Conservation (phyloP, 495 filamentous ascomycete genomes). For the Talaromyces wortmannii region DNA sequence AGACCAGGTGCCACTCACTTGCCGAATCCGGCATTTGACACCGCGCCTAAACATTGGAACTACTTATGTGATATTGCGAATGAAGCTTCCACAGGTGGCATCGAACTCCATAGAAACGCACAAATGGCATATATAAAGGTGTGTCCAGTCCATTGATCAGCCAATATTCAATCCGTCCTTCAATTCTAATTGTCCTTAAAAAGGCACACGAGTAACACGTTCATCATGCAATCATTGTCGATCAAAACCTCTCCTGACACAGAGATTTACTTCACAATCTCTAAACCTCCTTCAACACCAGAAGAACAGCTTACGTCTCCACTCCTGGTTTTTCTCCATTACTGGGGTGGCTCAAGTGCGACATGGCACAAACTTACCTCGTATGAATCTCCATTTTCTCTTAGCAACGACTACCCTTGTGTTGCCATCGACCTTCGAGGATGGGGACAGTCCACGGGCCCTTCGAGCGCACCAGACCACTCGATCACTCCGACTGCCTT, state of each 20-base stretch:
- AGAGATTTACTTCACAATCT: background rate
- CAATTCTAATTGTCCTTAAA: no score
- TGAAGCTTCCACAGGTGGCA: background rate
- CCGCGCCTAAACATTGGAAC: background rate
- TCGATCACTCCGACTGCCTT: constrained; percentile 18
- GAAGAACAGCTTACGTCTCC: constrained; percentile 1
- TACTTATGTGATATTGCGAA: background rate
- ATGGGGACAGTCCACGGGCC: constrained; percentile 31
- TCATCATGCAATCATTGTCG: background rate
- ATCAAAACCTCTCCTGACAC: background rate
- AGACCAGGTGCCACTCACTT: background rate
- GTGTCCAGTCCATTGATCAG: no score
- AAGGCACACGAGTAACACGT: background rate
- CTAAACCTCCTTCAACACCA: background rate
- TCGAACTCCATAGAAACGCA: no score
- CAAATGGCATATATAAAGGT: no score
- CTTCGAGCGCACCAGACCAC: constrained; percentile 12
- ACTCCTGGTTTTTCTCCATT: constrained; percentile 31
- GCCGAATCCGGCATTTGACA: background rate
- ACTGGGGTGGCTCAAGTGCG: constrained; percentile 35
- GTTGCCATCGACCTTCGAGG: constrained; percentile 28
- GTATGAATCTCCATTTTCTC: constrained; percentile 9
- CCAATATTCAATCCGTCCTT: no score
- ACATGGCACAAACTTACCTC: constrained; percentile 27
- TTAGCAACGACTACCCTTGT: constrained; percentile 14